phyloP scores from a whole-genome alignment of 164 flowering plant genomes.

The Nymphaea colorata region DNA sequence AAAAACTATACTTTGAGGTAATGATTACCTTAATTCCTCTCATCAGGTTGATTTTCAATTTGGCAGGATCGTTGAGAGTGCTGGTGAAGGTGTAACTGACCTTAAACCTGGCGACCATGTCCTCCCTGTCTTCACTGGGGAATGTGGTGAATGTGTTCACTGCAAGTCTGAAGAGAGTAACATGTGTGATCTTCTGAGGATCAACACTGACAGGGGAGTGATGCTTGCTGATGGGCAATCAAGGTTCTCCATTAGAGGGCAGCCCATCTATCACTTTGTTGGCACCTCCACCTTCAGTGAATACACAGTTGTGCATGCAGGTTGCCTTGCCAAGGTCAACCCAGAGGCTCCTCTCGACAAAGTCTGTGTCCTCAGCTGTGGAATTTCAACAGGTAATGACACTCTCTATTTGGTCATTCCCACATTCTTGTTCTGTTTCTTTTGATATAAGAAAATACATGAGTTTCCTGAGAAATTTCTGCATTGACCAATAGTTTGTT shows the following conservation, averaged over 20 bases:
- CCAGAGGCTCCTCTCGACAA: slow-evolving; percentile 1
- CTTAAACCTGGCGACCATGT: not conserved
- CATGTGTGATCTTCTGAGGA: slow-evolving; percentile 4
- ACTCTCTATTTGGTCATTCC: not conserved
- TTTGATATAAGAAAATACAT: too few relatives aligned
- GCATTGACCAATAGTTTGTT: not conserved
- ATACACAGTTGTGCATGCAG: slow-evolving; percentile 3
- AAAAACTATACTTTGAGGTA: not conserved
- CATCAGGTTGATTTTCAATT: not conserved
- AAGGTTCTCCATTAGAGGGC: not conserved
- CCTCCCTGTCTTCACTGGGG: slow-evolving; percentile 5
- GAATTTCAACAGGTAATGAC: slow-evolving; percentile 3
- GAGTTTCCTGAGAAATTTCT: too few relatives aligned
- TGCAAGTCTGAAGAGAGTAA: slow-evolving; percentile 4
- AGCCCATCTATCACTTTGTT: slow-evolving; percentile 3
- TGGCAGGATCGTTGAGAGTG: slow-evolving; percentile 1
- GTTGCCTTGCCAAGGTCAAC: slow-evolving; percentile 2
- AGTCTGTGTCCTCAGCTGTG: slow-evolving; percentile 4
- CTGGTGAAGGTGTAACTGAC: not conserved
- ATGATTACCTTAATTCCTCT: not conserved
- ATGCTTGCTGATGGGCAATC: slow-evolving; percentile 2
- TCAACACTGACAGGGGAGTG: slow-evolving; percentile 3
- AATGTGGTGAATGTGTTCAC: slow-evolving; percentile 2
- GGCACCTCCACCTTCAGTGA: slow-evolving; percentile 5
- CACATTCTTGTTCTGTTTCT: too few relatives aligned